Conservation (phyloP, 192 early-diverging fungal species). For the Paraglomus brasilianum region DNA sequence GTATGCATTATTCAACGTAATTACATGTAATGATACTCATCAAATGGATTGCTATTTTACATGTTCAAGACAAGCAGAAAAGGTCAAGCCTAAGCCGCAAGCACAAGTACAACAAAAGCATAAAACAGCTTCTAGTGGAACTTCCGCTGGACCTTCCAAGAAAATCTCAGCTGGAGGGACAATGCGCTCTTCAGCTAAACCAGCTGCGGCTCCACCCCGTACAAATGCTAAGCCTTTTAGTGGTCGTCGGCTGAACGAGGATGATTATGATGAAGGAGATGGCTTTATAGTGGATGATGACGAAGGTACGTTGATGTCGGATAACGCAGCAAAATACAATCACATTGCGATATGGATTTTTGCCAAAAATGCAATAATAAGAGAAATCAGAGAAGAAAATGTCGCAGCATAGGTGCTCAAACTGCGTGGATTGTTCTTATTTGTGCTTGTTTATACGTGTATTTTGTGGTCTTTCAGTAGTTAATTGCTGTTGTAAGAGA, state of each 20-base stretch:
- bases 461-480: too few relatives aligned
- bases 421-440: not conserved
- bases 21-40: too few relatives aligned
- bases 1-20: too few relatives aligned
- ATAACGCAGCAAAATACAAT: too few relatives aligned
- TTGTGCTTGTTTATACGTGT: too few relatives aligned
- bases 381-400: not conserved
- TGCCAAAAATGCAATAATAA: not conserved
- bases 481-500: too few relatives aligned
- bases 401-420: not conserved
- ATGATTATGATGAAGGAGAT: not conserved
- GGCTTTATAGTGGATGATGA: conserved; percentile 2
- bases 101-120: not conserved
- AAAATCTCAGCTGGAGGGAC: not conserved
- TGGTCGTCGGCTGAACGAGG: not conserved
- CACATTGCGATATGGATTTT: not conserved
- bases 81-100: too few relatives aligned
- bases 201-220: too few relatives aligned
- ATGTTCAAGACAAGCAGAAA: too few relatives aligned
- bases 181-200: too few relatives aligned
- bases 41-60: too few relatives aligned
- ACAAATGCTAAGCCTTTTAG: too few relatives aligned
- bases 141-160: not conserved
- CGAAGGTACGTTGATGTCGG: not conserved
- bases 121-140: not conserved